phyloP scores from a whole-genome alignment of 1,139 yeast genomes.

The Yarrowia galli region DNA sequence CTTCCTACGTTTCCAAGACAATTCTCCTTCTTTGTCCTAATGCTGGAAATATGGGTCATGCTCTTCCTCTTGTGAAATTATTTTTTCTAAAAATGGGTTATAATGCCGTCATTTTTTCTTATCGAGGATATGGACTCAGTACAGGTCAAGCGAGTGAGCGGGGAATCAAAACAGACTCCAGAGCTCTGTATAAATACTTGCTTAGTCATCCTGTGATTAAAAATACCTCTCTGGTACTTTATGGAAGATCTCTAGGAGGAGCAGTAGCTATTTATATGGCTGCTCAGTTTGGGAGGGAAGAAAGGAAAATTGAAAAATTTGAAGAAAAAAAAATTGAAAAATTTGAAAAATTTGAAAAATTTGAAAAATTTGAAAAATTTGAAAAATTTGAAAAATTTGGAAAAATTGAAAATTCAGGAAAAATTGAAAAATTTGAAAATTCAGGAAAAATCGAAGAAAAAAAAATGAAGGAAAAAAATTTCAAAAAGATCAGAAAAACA shows the following conservation, averaged over 20 bases:
- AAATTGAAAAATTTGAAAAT: too few species aligned
- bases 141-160: constrained; percentile 78
- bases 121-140: constrained; percentile 90
- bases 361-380: too few species aligned
- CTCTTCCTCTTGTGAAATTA: constrained; percentile 79
- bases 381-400: too few species aligned
- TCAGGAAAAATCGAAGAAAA: too few species aligned
- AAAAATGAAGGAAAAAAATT: too few species aligned
- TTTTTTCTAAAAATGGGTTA: constrained; percentile 70
- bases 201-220: constrained; percentile 60
- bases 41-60: constrained; percentile 97
- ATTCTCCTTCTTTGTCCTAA: constrained; percentile 85
- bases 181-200: constrained; percentile 69
- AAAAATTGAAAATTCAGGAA: too few species aligned
- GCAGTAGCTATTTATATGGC: constrained; percentile 91
- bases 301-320: too few species aligned
- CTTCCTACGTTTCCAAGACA: constrained; percentile 72
- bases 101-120: constrained; percentile 86
- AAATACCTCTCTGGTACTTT: constrained; percentile 66
- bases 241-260: constrained; percentile 94
- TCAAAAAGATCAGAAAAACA: too few species aligned
- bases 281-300: constrained; percentile 55
- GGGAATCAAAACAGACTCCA: constrained; percentile 86
- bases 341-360: too few species aligned
- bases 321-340: too few species aligned